These are phyloP conservation scores for Alternaria sp. DNA, from an alignment of 2,329 filamentous ascomycete genomes.

Conservation along the genomic window DNA sequence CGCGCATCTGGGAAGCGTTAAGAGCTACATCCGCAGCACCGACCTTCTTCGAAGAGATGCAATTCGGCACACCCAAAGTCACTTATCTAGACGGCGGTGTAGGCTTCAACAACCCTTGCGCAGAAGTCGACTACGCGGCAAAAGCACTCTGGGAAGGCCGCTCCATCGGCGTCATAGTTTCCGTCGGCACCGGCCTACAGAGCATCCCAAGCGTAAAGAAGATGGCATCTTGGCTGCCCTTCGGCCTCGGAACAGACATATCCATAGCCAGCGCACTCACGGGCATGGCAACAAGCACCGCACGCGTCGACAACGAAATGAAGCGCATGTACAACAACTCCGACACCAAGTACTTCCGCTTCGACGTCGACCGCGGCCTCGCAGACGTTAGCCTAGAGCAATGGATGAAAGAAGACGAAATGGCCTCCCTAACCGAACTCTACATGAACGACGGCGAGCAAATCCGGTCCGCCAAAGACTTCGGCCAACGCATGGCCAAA, in stretches of 20 bases:
- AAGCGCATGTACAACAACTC: conserved; percentile 49
- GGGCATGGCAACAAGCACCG: conserved; percentile 48
- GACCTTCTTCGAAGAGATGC: conserved; percentile 59
- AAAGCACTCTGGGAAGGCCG: conserved; percentile 49
- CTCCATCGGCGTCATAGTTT: conserved; percentile 48
- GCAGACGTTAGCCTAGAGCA: conserved; percentile 48
- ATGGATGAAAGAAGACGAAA: conserved; percentile 51
- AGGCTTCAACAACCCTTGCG: conserved; percentile 59
- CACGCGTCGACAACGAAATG: conserved; percentile 51
- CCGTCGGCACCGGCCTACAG: conserved; percentile 48
- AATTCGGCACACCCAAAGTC: conserved; percentile 55
- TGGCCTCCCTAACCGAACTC: conserved; percentile 48
- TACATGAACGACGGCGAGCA: conserved; percentile 49
- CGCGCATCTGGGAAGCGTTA: conserved; percentile 58
- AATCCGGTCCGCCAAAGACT: conserved; percentile 31
- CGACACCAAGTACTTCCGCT: conserved; percentile 47
- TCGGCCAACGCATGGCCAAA: conserved; percentile 47
- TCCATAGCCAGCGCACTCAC: conserved; percentile 45
- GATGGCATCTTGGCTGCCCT: conserved; percentile 47
- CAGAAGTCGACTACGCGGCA: conserved; percentile 57
- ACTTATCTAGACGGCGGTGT: conserved; percentile 59
- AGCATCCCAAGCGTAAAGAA: conserved; percentile 48
- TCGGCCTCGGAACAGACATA: conserved; percentile 48
- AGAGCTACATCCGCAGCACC: conserved; percentile 60
- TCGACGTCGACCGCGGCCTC: conserved; percentile 50